Base-by-base conservation (phyloP, 2,329 filamentous ascomycete species). In the Penicillium janthinellum region DNA sequence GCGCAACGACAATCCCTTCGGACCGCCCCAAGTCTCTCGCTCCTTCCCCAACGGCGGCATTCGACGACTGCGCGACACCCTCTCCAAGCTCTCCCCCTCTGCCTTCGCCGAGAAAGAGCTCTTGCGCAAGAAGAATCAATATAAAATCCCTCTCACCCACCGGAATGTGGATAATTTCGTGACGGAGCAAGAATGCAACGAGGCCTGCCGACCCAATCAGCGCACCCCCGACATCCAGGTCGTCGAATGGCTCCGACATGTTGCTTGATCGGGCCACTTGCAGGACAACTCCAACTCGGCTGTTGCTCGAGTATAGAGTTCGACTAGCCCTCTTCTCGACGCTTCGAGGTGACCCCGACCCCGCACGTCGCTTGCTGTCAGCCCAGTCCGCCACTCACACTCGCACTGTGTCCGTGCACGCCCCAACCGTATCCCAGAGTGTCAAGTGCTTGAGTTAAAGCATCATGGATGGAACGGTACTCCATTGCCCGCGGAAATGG, bases 161-260 rank as follows among this genome's bases (percentile, higher is more conserved):
- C 67, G 73, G 47, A 77, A 77, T 57, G 62, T 77, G 55, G 71
- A 76, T 48, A 74, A 65, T 3, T 70, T 77, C 15, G 67, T 75
- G 53, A 72, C 70, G 2, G 67, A 71, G 25, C 74, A 77, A 61
- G 64, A 71, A 62, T 68, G 67, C 35, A 63, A 69, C 14, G 74
- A 89, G 84, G 86, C 86, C 82, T 74, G 80, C 80, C 69, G 86
- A 81, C 63, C 77, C 79, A 59, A 88, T 84, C 77, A 81, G 67
- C 65, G 80, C 79, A 68, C 79, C 77, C 67, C 85, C 83, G 75
- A 88, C 81, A 69, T 92, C 89, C 82, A 83, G 79, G 68, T 94
- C 90, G 78, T 87, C 84, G 75, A 89, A 86, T 83, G 90, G 90
- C 76, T 93, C 89, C 81, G 84, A 83, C 76, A 84, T 79, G 62